Evolutionary conservation across 352 stramenopile species (phyloP).

Genomic region (Phytopythium sindhum): DNA sequence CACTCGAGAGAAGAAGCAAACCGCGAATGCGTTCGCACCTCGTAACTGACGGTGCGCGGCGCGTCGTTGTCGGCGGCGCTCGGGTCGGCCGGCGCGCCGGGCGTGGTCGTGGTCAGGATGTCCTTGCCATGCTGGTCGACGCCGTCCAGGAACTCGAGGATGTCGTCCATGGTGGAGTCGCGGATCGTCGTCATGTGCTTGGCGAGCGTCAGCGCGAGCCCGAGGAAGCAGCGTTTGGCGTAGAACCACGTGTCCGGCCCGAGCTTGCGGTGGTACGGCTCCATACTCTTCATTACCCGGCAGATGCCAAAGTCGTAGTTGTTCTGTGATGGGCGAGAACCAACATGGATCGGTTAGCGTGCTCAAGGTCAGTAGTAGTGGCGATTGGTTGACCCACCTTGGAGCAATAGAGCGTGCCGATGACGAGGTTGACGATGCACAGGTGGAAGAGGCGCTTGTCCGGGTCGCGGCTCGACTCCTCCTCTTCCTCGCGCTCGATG

Average conservation of each 20-base stretch:
- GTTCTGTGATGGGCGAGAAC: conserved; percentile 31
- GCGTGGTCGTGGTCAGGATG: conserved; percentile 68
- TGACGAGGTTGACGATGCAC: conserved; percentile 98
- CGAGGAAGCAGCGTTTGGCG: conserved; percentile 94
- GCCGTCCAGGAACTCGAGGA: conserved; percentile 91
- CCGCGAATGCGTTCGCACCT: conserved; percentile 35
- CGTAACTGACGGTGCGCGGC: conserved; percentile 90
- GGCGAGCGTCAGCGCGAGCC: conserved; percentile 89
- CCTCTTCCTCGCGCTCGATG: conserved; percentile 95
- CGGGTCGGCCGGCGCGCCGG: not conserved
- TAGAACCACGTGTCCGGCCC: conserved; percentile 96
- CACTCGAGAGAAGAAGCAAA: not conserved
- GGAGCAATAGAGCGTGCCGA: conserved; percentile 97
- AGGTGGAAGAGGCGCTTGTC: conserved; percentile 92
- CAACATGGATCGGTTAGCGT: not conserved
- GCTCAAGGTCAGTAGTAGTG: not conserved
- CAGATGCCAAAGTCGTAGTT: conserved; percentile 98
- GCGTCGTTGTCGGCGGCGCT: conserved; percentile 29
- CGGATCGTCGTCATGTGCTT: conserved; percentile 96
- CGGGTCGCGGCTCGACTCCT: conserved; percentile 82
- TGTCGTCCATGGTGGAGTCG: conserved; percentile 93
- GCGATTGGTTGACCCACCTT: conserved; percentile 45
- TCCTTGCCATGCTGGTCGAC: conserved; percentile 90
- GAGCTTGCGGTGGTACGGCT: conserved; percentile 96
- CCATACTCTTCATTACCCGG: conserved; percentile 93